These are phyloP conservation scores for Fremontodendron californicum DNA, from an alignment of 345 rosid species.

Conservation along the genomic window DNA sequence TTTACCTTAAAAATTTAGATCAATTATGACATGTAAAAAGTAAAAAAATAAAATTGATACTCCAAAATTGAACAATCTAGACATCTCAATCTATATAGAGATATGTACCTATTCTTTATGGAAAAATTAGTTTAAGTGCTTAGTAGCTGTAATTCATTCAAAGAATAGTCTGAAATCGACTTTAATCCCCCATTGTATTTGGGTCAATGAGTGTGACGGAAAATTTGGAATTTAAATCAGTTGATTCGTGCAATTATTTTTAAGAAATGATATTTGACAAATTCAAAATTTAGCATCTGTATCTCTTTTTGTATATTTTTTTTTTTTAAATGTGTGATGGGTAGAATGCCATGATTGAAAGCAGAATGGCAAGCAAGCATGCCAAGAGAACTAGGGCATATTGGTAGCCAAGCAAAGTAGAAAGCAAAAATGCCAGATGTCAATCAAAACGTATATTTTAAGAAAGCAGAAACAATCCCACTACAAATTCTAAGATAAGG, in stretches of 20 bases:
- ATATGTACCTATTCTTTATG: background rate
- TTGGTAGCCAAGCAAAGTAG: background rate
- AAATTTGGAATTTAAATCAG: too few relatives aligned
- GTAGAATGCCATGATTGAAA: background rate
- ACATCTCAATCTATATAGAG: background rate
- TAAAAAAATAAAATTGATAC: too few relatives aligned
- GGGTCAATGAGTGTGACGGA: background rate
- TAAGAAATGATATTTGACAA: too few relatives aligned
- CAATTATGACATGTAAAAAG: too few relatives aligned
- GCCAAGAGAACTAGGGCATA: background rate
- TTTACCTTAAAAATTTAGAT: too few relatives aligned
- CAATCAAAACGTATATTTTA: constrained; percentile 6
- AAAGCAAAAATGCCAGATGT: constrained; percentile 15
- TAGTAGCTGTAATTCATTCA: background rate
- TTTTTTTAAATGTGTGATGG: too few relatives aligned
- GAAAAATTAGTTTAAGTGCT: background rate
- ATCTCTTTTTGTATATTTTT: too few relatives aligned
- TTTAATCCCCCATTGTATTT: background rate
- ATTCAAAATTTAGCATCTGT: too few relatives aligned
- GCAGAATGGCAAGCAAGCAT: constrained; percentile 12
- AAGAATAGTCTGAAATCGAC: background rate
- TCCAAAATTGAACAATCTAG: background rate
- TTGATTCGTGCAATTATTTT: too few relatives aligned
- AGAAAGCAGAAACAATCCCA: constrained; percentile 11
- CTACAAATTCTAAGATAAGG: background rate